Conservation (phyloP, 1,139 yeast species). For the Yamadazyma taylorii region DNA sequence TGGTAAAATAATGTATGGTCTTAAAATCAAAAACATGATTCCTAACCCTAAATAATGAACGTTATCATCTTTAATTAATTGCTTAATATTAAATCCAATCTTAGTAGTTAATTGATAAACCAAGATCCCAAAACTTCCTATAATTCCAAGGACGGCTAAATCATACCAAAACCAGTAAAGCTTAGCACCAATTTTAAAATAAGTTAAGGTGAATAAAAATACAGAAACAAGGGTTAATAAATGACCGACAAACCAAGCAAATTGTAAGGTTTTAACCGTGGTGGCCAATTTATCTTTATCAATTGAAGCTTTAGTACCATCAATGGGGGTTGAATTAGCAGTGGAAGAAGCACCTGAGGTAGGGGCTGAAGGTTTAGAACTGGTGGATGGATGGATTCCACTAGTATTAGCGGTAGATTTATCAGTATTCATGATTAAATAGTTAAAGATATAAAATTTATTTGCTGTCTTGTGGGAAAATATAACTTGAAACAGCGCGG, state of each 20-base stretch:
- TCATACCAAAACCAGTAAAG: conserved; percentile 52
- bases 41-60: conserved; percentile 51
- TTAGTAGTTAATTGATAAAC: conserved; percentile 53
- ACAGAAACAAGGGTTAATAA: conserved; percentile 58
- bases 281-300: conserved; percentile 18
- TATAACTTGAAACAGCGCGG: too few relatives aligned
- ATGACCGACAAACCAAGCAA: conserved; percentile 74
- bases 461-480: too few relatives aligned
- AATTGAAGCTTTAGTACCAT: conserved; percentile 2
- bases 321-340: conserved; percentile 1
- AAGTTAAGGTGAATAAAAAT: conserved; percentile 54
- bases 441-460: too few relatives aligned
- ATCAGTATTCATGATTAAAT: too few relatives aligned
- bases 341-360: conserved; percentile 3
- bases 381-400: too few relatives aligned
- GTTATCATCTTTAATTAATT: conserved; percentile 43
- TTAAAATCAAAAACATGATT: conserved; percentile 32
- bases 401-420: too few relatives aligned
- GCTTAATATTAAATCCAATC: conserved; percentile 34
- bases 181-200: conserved; percentile 22
- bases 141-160: conserved; percentile 60
- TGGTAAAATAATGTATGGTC: conserved; percentile 45
- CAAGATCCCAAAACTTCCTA: conserved; percentile 77
- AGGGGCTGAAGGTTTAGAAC: background rate
- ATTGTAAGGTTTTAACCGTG: conserved; percentile 44